These are phyloP conservation scores for Sindora glabra DNA, from an alignment of 306 rosid genomes.

Conservation along the genomic window DNA sequence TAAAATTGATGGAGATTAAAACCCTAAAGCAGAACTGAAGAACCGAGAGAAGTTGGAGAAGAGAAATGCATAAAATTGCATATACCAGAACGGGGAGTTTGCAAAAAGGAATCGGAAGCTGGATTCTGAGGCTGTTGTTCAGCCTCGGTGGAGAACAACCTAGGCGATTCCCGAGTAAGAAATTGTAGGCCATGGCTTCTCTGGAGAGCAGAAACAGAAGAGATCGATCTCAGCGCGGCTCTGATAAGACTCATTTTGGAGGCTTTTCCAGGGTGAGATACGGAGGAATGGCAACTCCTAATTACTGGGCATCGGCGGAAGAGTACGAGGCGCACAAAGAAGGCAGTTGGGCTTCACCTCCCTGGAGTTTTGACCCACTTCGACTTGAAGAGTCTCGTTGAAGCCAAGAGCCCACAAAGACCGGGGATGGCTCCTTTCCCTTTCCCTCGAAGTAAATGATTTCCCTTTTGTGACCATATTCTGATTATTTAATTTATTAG, in stretches of 20 bases:
- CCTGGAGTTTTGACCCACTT: no score
- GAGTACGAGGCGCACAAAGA: no score
- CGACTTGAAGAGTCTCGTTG: no score
- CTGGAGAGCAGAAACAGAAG: slow-evolving; percentile 10
- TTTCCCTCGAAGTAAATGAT: no score
- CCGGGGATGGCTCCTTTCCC: no score
- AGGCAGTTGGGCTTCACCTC: no score
- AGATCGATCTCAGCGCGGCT: slow-evolving; percentile 37
- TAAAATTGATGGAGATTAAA: not conserved
- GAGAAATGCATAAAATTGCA: not conserved
- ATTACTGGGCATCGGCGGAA: no score
- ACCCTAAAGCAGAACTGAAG: not conserved
- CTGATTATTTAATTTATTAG: no score
- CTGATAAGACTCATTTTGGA: slow-evolving; percentile 42
- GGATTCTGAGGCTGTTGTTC: slow-evolving; percentile 32
- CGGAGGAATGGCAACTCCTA: no score
- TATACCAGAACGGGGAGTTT: slow-evolving; percentile 31
- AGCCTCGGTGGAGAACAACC: slow-evolving; percentile 55
- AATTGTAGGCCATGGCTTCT: slow-evolving; percentile 18
- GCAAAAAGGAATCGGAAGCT: slow-evolving; percentile 13
- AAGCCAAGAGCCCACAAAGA: no score
- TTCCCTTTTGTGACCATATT: no score
- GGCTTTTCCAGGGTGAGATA: no score
- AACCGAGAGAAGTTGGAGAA: not conserved
- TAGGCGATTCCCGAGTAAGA: slow-evolving; percentile 12